These are phyloP conservation scores for Ambrosia trifida DNA, from an alignment of 129 eudicot genomes.

Conservation along the genomic window DNA sequence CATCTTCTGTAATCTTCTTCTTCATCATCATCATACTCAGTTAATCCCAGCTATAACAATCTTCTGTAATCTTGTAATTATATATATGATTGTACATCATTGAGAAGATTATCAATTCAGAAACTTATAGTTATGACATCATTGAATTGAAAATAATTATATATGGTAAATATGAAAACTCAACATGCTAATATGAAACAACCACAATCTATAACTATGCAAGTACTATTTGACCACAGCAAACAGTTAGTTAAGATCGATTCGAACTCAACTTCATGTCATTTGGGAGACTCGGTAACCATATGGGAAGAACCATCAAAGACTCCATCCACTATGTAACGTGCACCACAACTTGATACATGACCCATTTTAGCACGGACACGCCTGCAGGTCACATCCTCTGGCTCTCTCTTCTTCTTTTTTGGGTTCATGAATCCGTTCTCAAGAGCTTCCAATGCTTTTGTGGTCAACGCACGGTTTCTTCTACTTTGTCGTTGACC, in stretches of 20 bases:
- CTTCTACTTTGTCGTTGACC: constrained; percentile 58
- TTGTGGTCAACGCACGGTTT: constrained; percentile 54
- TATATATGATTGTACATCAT: too few species aligned
- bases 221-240: background rate
- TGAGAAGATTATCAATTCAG: too few species aligned
- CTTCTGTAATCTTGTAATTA: too few species aligned
- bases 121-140: too few species aligned
- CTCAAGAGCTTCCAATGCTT: constrained; percentile 57
- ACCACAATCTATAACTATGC: background rate
- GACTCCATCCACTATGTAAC: constrained; percentile 22
- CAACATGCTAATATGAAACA: background rate
- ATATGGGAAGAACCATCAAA: constrained; percentile 22
- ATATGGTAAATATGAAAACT: background rate
- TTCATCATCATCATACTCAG: too few species aligned
- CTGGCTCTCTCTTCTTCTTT: constrained; percentile 34
- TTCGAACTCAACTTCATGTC: constrained; percentile 2
- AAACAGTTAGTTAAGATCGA: background rate
- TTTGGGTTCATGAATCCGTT: constrained; percentile 37
- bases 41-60: too few species aligned
- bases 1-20: too few species aligned
- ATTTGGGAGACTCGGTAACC: constrained; percentile 25
- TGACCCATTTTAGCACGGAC: constrained; percentile 37
- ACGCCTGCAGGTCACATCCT: constrained; percentile 28
- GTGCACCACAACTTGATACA: constrained; percentile 30
- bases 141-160: too few species aligned